These are phyloP conservation scores for Ormosia emarginata DNA, from an alignment of 306 rosid genomes.

Conservation along the genomic window DNA sequence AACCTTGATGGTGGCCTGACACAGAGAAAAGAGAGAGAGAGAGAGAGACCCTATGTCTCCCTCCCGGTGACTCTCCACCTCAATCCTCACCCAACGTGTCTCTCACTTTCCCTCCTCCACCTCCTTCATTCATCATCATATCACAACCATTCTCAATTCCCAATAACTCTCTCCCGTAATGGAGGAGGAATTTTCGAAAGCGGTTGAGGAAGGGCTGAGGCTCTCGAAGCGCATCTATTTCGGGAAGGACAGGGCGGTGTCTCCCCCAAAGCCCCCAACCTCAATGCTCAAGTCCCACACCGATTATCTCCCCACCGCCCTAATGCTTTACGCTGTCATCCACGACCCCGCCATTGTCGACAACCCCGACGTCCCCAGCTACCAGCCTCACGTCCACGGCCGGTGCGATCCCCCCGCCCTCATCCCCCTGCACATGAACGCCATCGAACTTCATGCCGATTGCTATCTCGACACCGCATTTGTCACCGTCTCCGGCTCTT, in stretches of 20 bases:
- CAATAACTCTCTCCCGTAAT: neutral
- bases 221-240: constrained; percentile 63
- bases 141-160: neutral
- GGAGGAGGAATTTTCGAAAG: constrained; percentile 62
- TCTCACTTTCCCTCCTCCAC: too few species aligned
- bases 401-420: constrained; percentile 70
- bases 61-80: too few species aligned
- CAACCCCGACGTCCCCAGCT: constrained; percentile 84
- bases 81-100: too few species aligned
- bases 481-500: constrained; percentile 43
- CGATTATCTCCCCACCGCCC: constrained; percentile 48
- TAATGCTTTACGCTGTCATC: constrained; percentile 73
- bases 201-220: constrained; percentile 69
- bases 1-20: too few species aligned
- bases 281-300: constrained; percentile 35
- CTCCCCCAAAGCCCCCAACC: constrained; percentile 35
- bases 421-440: constrained; percentile 70
- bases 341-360: constrained; percentile 69
- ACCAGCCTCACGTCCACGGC: constrained; percentile 94
- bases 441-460: constrained; percentile 43
- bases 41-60: too few species aligned
- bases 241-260: constrained; percentile 57
- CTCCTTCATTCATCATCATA: neutral
- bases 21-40: too few species aligned
- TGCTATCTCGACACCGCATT: constrained; percentile 51